These are phyloP conservation scores for Chrysophaeum taylorii DNA, from an alignment of 352 stramenopile species.

Conservation along the genomic window DNA sequence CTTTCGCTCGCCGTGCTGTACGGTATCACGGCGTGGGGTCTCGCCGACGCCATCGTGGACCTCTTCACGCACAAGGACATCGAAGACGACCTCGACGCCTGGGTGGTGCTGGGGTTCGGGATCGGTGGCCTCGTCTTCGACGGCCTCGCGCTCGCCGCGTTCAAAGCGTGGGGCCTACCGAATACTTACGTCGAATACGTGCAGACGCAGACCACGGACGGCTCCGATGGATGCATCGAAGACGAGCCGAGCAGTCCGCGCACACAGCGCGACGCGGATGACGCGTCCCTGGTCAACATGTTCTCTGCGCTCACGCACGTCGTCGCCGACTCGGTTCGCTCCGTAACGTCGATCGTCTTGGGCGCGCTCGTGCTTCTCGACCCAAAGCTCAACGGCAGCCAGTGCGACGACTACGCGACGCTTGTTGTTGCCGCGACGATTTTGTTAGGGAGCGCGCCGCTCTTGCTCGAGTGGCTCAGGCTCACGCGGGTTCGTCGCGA, in stretches of 20 bases:
- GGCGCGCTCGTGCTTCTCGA: not conserved
- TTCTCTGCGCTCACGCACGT: slow-evolving; percentile 21
- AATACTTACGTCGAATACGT: too few relatives aligned
- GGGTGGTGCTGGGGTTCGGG: slow-evolving; percentile 1
- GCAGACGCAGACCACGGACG: not conserved
- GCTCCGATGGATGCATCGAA: not conserved
- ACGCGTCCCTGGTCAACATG: slow-evolving; percentile 25
- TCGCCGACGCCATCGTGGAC: not conserved
- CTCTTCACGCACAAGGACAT: not conserved
- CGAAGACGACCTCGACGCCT: not conserved
- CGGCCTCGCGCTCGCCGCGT: not conserved
- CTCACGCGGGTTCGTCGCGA: not conserved
- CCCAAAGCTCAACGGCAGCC: not conserved
- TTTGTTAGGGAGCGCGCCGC: not conserved
- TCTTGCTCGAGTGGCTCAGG: not conserved
- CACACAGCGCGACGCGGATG: not conserved
- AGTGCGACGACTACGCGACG: not conserved
- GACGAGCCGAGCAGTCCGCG: not conserved
- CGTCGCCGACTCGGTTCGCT: slow-evolving; percentile 17
- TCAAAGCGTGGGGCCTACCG: not conserved
- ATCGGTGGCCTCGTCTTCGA: slow-evolving; percentile 16
- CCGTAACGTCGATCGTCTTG: slow-evolving; percentile 1
- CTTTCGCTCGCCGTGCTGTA: not conserved
- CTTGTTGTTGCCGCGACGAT: not conserved
- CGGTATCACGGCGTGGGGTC: not conserved